Base-by-base conservation (phyloP, 169 alveolate species). In the Besnoitia besnoiti region DNA sequence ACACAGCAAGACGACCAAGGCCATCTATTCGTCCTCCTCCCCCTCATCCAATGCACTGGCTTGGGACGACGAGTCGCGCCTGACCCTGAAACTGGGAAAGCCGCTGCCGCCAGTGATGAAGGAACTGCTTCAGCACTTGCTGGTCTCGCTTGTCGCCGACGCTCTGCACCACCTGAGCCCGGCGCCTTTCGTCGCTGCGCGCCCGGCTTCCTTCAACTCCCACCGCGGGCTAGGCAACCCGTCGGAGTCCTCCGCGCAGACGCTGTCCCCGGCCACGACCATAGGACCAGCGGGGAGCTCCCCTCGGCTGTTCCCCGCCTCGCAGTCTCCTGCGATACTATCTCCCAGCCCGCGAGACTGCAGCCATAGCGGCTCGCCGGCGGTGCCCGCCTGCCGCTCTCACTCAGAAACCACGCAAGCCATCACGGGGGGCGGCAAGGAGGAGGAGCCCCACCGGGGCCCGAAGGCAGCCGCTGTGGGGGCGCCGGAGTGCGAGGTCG, bases 91-190 rank as follows among this genome's bases (percentile, higher is more conserved):
- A 35, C 16, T 40, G 39, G 87, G 87, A 37, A 55, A 77, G 87
- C 87, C 87, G 21, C 37, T 77, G 87, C 87, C 87, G 16, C 59
- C 87, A 21, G 87, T 77, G n/a, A 77, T 77, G 87, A 77, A 77
- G 40, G 87, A 77, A 55, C 87, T 77, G 59, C 87, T 77, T 4
- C 87, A 77, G 40, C 87, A 77, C 35, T 55, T 77, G 37, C 87
- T 77, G 37, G 47, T 77, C 7, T 77, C 87, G 27, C 87, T 77
- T 10, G 55, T 77, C 21, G 87, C 87, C 3, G 87, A 77, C 40
- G 87, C 87, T 8, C 87, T 77, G 42, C 87, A 77, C 59, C 87
- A 77, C 87, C 59, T 39, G 49, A 44, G 59, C 59, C 87, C 87
- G 14, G 59, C 87, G 37, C 21, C 61, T 30, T 4, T 7, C 55